These are phyloP conservation scores for Ascochyta clinopodiicola DNA, from an alignment of 2,329 filamentous ascomycete species.

Conservation along the genomic window DNA sequence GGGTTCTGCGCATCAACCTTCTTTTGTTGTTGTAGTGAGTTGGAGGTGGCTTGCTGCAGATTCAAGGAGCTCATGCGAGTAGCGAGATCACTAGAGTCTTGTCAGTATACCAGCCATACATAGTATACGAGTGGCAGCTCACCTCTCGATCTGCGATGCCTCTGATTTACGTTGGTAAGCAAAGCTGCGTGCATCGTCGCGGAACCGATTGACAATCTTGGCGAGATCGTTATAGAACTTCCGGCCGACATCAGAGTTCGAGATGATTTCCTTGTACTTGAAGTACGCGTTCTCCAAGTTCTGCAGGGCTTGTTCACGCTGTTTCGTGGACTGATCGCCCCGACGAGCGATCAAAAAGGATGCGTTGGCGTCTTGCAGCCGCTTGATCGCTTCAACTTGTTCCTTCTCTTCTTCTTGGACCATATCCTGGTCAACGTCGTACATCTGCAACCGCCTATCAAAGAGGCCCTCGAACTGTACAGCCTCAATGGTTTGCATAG, in stretches of 20 bases:
- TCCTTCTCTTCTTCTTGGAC: constrained; percentile 75
- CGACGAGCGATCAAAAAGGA: constrained; percentile 76
- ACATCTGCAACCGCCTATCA: constrained; percentile 78
- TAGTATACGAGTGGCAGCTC: constrained; percentile 39
- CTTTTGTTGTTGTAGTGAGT: constrained; percentile 53
- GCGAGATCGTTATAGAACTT: constrained; percentile 98
- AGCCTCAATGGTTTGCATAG: constrained; percentile 82
- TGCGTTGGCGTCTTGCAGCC: constrained; percentile 76
- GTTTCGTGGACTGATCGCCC: constrained; percentile 70
- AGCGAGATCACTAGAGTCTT: constrained; percentile 58
- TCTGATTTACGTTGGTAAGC: constrained; percentile 82
- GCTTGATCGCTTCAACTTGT: constrained; percentile 73
- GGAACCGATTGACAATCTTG: constrained; percentile 83
- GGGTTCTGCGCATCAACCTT: constrained; percentile 63
- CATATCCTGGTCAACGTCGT: constrained; percentile 77
- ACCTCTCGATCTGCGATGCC: constrained; percentile 79
- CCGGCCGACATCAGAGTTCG: constrained; percentile 85
- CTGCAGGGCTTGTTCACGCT: constrained; percentile 87
- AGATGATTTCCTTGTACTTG: constrained; percentile 95
- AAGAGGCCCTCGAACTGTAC: constrained; percentile 94
- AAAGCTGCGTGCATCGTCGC: constrained; percentile 80
- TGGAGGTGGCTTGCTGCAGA: constrained; percentile 54
- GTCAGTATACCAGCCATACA: constrained; percentile 14
- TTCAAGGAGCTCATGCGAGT: constrained; percentile 66
- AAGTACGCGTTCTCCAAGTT: constrained; percentile 88